These are phyloP conservation scores for Penicillium sp. DNA, from an alignment of 2,329 filamentous ascomycete genomes.

Conservation along the genomic window DNA sequence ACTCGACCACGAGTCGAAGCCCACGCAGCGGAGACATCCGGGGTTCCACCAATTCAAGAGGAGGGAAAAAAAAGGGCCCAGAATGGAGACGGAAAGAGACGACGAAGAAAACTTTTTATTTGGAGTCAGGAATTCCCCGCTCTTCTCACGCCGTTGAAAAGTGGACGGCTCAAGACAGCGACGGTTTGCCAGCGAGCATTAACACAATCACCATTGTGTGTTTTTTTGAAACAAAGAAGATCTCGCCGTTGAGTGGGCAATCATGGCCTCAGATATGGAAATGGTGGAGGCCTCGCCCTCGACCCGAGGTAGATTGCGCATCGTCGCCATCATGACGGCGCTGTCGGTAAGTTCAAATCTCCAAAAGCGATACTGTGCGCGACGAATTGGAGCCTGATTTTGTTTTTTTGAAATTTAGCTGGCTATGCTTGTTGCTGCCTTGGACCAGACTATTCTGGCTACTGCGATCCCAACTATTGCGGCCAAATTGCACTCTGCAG, in stretches of 20 bases:
- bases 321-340: constrained; percentile 23
- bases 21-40: constrained; percentile 3
- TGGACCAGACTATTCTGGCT: constrained; percentile 52
- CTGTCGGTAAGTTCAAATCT: constrained; percentile 18
- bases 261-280: constrained; percentile 14
- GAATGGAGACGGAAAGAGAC: too few relatives aligned
- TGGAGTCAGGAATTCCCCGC: not conserved
- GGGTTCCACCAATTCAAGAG: not conserved
- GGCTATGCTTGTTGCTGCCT: constrained; percentile 30
- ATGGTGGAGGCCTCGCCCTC: constrained; percentile 8
- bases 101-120: constrained; percentile 2
- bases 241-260: not conserved
- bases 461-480: constrained; percentile 58
- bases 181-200: not conserved
- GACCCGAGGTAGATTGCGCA: constrained; percentile 18
- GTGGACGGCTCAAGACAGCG: not conserved
- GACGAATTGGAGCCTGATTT: not conserved
- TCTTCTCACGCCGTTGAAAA: not conserved
- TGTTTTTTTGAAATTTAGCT: constrained; percentile 14
- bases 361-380: not conserved
- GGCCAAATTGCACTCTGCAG: constrained; percentile 57
- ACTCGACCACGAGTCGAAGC: not conserved
- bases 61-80: too few relatives aligned
- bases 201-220: not conserved
- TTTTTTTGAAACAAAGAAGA: too few relatives aligned